Conservation (phyloP, 2,329 filamentous ascomycete species). For the Coniochaeta prunicola region DNA sequence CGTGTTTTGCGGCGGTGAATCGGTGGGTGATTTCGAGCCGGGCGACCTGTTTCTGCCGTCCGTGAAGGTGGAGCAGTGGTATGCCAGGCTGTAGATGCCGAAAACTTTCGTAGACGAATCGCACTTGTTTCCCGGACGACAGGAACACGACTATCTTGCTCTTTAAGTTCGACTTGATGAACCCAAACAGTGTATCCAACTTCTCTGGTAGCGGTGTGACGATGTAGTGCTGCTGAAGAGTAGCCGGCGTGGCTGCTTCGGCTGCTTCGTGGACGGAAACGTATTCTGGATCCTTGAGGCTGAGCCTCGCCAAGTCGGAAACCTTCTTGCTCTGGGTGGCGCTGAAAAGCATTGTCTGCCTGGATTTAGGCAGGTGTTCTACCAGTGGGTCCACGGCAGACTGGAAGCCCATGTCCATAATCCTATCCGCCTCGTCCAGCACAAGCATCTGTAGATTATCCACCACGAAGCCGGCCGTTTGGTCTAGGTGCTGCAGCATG, state of each 20-base stretch:
- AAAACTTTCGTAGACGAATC: constrained; percentile 91
- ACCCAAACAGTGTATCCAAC: constrained; percentile 85
- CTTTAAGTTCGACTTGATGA: constrained; percentile 85
- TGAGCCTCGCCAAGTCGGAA: constrained; percentile 82
- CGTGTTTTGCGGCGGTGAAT: constrained; percentile 73
- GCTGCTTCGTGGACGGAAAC: constrained; percentile 87
- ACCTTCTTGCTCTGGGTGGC: constrained; percentile 94
- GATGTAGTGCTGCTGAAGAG: constrained; percentile 86
- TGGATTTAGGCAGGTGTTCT: constrained; percentile 75
- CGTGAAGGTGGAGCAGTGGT: constrained; percentile 84
- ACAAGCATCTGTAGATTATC: constrained; percentile 90
- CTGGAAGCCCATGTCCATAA: constrained; percentile 97
- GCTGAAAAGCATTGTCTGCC: constrained; percentile 92
- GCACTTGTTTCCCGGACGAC: constrained; percentile 91
- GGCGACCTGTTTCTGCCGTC: constrained; percentile 85
- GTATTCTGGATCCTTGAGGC: constrained; percentile 86
- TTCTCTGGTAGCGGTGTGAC: constrained; percentile 81
- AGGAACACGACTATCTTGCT: constrained; percentile 93
- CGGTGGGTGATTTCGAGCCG: constrained; percentile 80
- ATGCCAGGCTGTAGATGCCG: constrained; percentile 92
- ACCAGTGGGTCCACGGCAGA: constrained; percentile 84
- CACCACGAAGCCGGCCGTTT: constrained; percentile 83
- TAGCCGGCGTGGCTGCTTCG: constrained; percentile 69
- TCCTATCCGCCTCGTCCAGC: constrained; percentile 90
- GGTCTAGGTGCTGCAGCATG: constrained; percentile 92